Conservation (phyloP, 1,284 basidiomycete genomes). For the Malassezia dermatis region DNA sequence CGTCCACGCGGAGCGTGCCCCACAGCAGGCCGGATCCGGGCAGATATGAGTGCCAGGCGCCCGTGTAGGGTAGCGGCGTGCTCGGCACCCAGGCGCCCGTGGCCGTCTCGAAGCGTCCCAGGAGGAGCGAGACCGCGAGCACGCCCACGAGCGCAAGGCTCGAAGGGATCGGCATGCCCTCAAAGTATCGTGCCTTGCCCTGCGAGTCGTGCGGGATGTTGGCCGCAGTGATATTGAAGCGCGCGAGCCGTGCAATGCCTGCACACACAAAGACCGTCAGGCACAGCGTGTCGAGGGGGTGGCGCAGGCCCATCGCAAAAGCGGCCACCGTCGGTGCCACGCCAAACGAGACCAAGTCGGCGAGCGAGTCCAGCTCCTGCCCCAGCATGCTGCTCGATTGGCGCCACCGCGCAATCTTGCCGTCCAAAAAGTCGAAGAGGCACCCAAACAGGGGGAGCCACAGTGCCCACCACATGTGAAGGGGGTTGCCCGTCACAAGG, state of each 20-base stretch:
- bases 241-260: constrained; percentile 85
- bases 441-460: constrained; percentile 84
- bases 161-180: constrained; percentile 91
- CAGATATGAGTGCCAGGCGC: constrained; percentile 19
- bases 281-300: constrained; percentile 73
- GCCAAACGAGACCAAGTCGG: constrained; percentile 93
- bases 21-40: constrained; percentile 25
- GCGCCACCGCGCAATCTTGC: constrained; percentile 93
- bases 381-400: constrained; percentile 92
- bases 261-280: constrained; percentile 87
- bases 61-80: constrained; percentile 21
- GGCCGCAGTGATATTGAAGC: constrained; percentile 97
- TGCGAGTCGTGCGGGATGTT: constrained; percentile 74
- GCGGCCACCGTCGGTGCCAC: constrained; percentile 87
- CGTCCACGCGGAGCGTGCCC: constrained; percentile 27
- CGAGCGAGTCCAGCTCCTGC: constrained; percentile 92
- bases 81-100: constrained; percentile 23
- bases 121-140: constrained; percentile 69
- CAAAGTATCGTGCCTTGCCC: constrained; percentile 90
- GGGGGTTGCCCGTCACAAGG: constrained; percentile 65
- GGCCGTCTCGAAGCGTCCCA: constrained; percentile 52
- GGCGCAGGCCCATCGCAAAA: constrained; percentile 79
- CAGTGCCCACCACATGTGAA: constrained; percentile 59
- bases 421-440: constrained; percentile 94
- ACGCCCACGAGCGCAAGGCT: constrained; percentile 69